Evolutionary conservation across 2,329 filamentous ascomycete species (phyloP).

Genomic region (Beauveria asiatica): DNA sequence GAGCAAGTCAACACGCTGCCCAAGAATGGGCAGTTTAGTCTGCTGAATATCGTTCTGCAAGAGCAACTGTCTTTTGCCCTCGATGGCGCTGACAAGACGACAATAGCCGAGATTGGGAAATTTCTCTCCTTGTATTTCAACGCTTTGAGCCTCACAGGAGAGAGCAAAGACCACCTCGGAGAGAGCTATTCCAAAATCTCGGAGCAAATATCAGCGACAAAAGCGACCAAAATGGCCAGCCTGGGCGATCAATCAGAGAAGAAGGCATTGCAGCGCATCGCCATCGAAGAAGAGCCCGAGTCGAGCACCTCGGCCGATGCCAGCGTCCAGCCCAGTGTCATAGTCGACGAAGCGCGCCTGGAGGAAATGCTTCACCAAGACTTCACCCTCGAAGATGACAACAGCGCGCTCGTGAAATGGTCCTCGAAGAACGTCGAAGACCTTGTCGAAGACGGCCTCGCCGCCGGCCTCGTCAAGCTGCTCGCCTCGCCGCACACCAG

Average conservation of each 20-base stretch:
- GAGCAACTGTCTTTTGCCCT: slow-evolving; percentile 71
- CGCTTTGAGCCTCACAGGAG: slow-evolving; percentile 41
- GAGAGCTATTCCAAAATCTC: slow-evolving; percentile 23
- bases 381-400: slow-evolving; percentile 39
- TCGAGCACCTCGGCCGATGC: background rate
- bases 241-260: slow-evolving; percentile 16
- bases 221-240: slow-evolving; percentile 16
- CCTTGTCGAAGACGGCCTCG: slow-evolving; percentile 68
- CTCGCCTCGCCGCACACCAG: slow-evolving; percentile 66
- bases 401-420: slow-evolving; percentile 54
- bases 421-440: slow-evolving; percentile 68
- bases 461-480: slow-evolving; percentile 62
- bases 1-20: slow-evolving; percentile 51
- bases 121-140: slow-evolving; percentile 53
- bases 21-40: slow-evolving; percentile 34
- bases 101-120: slow-evolving; percentile 38
- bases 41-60: slow-evolving; percentile 58
- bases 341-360: slow-evolving; percentile 34
- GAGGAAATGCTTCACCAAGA: slow-evolving; percentile 43
- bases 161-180: slow-evolving; percentile 25
- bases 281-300: slow-evolving; percentile 3
- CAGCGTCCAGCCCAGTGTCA: background rate
- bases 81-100: slow-evolving; percentile 36
- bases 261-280: slow-evolving; percentile 13
- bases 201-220: slow-evolving; percentile 20